phyloP scores from a whole-genome alignment of 208 protist genomes.

The Angomonas ambiguus region DNA sequence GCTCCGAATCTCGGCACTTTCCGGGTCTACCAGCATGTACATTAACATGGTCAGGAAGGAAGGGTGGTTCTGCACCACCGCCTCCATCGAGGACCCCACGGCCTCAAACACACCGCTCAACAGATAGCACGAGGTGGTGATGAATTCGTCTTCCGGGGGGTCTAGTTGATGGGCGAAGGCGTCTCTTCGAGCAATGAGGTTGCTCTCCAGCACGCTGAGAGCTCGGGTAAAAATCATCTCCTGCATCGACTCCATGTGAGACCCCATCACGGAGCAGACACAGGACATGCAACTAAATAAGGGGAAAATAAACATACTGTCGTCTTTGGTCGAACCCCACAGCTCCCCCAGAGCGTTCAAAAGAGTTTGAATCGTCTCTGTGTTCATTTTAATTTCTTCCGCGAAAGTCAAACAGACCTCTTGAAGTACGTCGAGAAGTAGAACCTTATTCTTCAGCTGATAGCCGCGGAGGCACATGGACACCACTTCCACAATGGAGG shows the following conservation, averaged over 20 bases:
- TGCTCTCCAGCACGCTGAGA: conserved; percentile 42
- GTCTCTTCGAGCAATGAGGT: conserved; percentile 42
- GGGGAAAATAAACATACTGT: conserved; percentile 73
- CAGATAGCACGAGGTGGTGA: conserved; percentile 67
- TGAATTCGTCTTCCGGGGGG: conserved; percentile 61
- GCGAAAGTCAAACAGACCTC: conserved; percentile 49
- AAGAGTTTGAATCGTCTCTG: conserved; percentile 30
- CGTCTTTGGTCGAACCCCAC: conserved; percentile 54
- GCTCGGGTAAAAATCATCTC: conserved; percentile 69
- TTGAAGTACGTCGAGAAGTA: conserved; percentile 73
- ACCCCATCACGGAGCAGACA: conserved; percentile 57
- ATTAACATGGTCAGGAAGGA: conserved; percentile 53
- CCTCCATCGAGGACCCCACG: conserved; percentile 58
- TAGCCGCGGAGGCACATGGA: conserved; percentile 63
- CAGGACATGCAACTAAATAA: conserved; percentile 77
- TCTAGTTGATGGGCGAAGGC: conserved; percentile 32
- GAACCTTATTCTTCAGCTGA: conserved; percentile 85
- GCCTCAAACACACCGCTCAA: conserved; percentile 78
- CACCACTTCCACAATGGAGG: conserved; percentile 41
- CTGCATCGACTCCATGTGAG: conserved; percentile 64
- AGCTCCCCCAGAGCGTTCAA: conserved; percentile 56
- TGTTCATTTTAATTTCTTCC: conserved; percentile 38
- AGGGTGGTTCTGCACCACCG: conserved; percentile 44
- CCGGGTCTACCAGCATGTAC: conserved; percentile 42
- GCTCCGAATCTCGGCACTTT: conserved; percentile 34